Conservation (phyloP, 176 grass and related monocot species). For the Eragrostis curvula region DNA sequence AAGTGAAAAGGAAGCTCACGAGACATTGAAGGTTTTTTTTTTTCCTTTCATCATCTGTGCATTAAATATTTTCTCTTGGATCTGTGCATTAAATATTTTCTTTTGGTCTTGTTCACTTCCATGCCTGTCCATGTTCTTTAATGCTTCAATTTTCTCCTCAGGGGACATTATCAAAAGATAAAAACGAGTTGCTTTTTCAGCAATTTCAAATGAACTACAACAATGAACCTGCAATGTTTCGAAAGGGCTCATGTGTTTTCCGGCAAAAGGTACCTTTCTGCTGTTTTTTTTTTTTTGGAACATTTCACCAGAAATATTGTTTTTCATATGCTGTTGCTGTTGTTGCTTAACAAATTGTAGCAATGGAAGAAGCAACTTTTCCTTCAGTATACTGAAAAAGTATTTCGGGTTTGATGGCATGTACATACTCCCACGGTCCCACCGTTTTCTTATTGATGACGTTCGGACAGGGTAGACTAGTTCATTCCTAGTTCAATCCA, state of each 20-base stretch:
- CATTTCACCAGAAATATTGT: constrained; percentile 9
- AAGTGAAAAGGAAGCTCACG: constrained; percentile 67
- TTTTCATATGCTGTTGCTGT: neutral
- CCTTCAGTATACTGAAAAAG: neutral
- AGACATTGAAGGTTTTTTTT: constrained; percentile 66
- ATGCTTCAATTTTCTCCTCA: constrained; percentile 37
- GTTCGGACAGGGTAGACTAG: no score
- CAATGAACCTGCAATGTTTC: constrained; percentile 68
- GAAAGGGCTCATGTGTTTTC: constrained; percentile 74
- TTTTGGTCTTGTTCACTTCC: constrained; percentile 20
- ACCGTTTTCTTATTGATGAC: no score
- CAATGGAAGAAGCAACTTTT: constrained; percentile 30
- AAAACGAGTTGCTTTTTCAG: constrained; percentile 85
- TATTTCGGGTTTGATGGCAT: neutral
- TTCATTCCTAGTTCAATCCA: no score
- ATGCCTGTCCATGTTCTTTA: constrained; percentile 17
- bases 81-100: no score
- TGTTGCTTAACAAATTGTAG: neutral
- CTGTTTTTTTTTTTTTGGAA: no score
- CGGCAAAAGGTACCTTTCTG: constrained; percentile 31
- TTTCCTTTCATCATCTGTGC: constrained; percentile 26
- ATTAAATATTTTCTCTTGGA: neutral
- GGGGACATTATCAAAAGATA: constrained; percentile 80
- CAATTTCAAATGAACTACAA: constrained; percentile 87
- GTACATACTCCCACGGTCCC: neutral